Evolutionary conservation across 1,284 basidiomycete species (phyloP), one percentile per base, ranked within the genome.

Genomic region (Heterobasidion annosum): DNA sequence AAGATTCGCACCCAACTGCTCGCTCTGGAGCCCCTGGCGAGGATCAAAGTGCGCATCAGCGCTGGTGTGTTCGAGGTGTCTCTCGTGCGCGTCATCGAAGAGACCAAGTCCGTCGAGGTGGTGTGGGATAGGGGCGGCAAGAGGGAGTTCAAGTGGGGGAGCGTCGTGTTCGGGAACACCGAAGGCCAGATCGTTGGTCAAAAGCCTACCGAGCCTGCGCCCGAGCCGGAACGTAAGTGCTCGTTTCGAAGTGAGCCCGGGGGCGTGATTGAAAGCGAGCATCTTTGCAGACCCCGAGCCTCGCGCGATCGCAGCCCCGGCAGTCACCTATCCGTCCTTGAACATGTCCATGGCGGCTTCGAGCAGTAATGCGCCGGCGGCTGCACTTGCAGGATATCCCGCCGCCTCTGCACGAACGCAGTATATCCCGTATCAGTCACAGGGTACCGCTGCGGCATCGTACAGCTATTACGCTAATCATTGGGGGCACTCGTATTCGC

Each of bases 11-110:
- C 76, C 34, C 82, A 84, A 35, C 73, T 94, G 8, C 64, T 91
- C 43, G 78, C 82, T 0, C 73, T 96, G 25, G 77, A 82, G 3
- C 69, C 73, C 0, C 85, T 88, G 70, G 73, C 84, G 18, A 78
- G 83, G 15, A 85, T 95, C 73, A 90, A 91, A 69, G 77, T 95
- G 59, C 86, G 88, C 51, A 81, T 85, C 47, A 83, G 78, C 60
- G 77, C 87, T 10, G 90, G 89, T 3, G 82, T 86, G 12, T 92
- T 88, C 63, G 89, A 93, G 66, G 89, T 92, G 2, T 83, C 82
- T 8, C 71, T 92, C 43, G 64, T 90, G 10, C 75, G 81, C 50
- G 82, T 90, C 16, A 70, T 87, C 43, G 85, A 88, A 58, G 83
- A 83, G 57, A 77, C 73, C 1, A 73, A 78, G 51, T 81, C 80